Evolutionary conservation across 1,284 basidiomycete genomes (phyloP).

Genomic region (Cryptococcus wingfieldii): DNA sequence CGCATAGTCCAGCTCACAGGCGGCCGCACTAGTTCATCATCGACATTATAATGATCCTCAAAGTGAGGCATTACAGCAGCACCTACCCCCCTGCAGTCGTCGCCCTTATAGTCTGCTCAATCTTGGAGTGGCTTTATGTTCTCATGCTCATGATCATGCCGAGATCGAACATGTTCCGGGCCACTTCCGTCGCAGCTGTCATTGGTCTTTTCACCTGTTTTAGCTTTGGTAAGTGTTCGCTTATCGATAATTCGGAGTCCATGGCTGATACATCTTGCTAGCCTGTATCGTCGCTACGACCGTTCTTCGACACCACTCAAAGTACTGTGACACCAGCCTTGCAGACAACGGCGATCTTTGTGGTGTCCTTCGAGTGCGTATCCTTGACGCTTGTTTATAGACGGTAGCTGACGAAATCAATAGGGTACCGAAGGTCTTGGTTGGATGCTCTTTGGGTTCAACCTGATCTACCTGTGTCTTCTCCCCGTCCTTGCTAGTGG

Average conservation of each 20-base stretch:
- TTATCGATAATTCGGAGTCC: not conserved
- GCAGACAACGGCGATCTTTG: constrained; percentile 20
- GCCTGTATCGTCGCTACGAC: constrained; percentile 23
- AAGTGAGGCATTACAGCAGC: constrained; percentile 12
- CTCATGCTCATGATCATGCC: constrained; percentile 14
- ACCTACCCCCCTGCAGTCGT: constrained; percentile 27
- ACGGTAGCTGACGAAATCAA: not conserved
- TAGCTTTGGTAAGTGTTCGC: constrained; percentile 19
- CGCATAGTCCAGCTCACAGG: not conserved
- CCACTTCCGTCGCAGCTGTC: constrained; percentile 14
- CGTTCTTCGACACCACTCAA: constrained; percentile 16
- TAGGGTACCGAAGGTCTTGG: constrained; percentile 27
- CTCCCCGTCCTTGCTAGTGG: constrained; percentile 14
- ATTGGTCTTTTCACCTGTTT: constrained; percentile 23
- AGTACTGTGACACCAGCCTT: constrained; percentile 18
- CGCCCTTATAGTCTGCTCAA: constrained; percentile 22
- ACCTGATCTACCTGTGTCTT: constrained; percentile 26
- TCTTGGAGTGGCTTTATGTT: constrained; percentile 21
- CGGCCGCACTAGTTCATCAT: constrained; percentile 17
- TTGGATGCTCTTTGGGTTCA: constrained; percentile 19
- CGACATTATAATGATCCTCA: constrained; percentile 30
- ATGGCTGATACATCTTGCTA: not conserved
- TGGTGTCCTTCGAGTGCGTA: constrained; percentile 25
- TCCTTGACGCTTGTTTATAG: not conserved
- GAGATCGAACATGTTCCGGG: constrained; percentile 7